These are phyloP conservation scores for Candida insectalens DNA, from an alignment of 805 yeast species.

Conservation along the genomic window DNA sequence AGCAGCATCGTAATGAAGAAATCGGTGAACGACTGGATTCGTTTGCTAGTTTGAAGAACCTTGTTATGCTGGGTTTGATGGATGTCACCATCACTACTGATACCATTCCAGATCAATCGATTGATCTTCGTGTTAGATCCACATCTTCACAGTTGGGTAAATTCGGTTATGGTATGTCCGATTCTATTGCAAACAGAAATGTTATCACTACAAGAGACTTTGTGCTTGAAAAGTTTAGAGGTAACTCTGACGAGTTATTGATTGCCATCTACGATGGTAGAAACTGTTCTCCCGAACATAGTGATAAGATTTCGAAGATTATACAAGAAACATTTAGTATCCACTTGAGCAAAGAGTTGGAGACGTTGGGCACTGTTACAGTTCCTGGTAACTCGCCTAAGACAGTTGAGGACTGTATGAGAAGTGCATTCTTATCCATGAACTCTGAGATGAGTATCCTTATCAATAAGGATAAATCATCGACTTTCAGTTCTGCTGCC, in stretches of 20 bases:
- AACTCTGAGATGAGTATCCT: constrained; percentile 74
- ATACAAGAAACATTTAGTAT: constrained; percentile 65
- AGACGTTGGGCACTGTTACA: constrained; percentile 23
- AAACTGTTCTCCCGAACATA: constrained; percentile 41
- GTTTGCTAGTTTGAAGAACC: constrained; percentile 47
- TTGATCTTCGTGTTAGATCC: constrained; percentile 78
- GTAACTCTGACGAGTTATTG: constrained; percentile 71
- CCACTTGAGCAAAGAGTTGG: constrained; percentile 59
- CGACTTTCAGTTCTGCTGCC: constrained; percentile 33
- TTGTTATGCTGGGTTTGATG: constrained; percentile 77
- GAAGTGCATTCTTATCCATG: constrained; percentile 70
- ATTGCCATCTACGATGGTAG: constrained; percentile 84
- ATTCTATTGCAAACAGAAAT: constrained; percentile 61
- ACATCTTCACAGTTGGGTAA: constrained; percentile 72
- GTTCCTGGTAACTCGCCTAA: constrained; percentile 32
- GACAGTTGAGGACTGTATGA: constrained; percentile 61
- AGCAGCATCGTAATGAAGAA: constrained; percentile 36
- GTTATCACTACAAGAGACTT: constrained; percentile 71
- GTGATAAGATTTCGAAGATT: constrained; percentile 59
- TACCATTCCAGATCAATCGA: constrained; percentile 79
- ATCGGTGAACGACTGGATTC: constrained; percentile 61
- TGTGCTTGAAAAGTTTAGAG: constrained; percentile 79
- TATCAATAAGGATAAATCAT: constrained; percentile 34
- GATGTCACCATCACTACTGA: constrained; percentile 91
- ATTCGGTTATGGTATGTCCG: constrained; percentile 87